phyloP scores from a whole-genome alignment of 371 early-diverging fungal genomes.

The Vittaforma corneae region DNA sequence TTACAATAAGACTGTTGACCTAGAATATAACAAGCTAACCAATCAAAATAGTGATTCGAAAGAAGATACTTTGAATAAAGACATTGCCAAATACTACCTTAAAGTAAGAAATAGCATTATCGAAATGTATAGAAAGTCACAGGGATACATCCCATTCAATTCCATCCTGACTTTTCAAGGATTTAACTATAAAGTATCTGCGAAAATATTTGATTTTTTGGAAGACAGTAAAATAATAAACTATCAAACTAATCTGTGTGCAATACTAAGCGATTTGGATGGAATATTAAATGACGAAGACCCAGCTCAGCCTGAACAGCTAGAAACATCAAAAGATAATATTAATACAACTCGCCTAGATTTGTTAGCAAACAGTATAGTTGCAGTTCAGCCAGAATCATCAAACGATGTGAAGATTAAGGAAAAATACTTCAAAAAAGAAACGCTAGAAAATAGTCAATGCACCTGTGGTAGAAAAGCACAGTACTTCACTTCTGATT shows the following conservation, averaged over 20 bases:
- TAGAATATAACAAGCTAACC: too few relatives aligned
- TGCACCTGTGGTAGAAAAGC: conserved; percentile 17
- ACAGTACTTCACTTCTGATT: conserved; percentile 9
- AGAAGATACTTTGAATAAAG: too few relatives aligned
- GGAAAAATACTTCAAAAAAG: conserved; percentile 7
- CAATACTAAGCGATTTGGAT: conserved; percentile 8
- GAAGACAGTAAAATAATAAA: conserved; percentile 52
- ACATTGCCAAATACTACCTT: too few relatives aligned
- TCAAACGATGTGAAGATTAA: background rate
- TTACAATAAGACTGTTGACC: too few relatives aligned
- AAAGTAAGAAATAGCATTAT: conserved; percentile 28
- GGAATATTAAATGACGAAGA: background rate
- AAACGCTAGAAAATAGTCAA: conserved; percentile 1
- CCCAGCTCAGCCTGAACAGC: background rate
- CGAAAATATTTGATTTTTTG: conserved; percentile 37
- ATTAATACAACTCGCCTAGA: background rate
- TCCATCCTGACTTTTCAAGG: too few relatives aligned
- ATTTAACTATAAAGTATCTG: too few relatives aligned
- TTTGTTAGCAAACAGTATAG: background rate
- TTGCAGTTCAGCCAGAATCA: too few relatives aligned
- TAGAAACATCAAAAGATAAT: background rate
- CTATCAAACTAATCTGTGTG: conserved; percentile 43
- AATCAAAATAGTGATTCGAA: too few relatives aligned
- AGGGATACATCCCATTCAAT: background rate
- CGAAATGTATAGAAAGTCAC: background rate